Percentiles rank a stretch among this genome's conserved stretches.
Conservation (phyloP, 441 rosid species). For the Populus tomentosa region DNA sequence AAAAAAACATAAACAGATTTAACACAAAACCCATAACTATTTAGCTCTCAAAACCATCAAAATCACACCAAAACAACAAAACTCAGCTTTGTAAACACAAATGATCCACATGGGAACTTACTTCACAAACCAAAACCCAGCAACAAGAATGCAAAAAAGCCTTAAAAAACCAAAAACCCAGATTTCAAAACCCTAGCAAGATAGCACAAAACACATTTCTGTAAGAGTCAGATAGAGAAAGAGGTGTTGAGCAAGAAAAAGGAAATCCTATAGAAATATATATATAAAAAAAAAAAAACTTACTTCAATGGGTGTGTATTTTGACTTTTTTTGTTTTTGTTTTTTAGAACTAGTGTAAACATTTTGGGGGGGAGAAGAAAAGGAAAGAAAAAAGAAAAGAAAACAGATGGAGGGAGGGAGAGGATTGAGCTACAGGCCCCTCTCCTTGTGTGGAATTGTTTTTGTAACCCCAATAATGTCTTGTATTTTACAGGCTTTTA, state of each 20-base stretch:
- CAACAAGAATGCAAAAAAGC: not conserved
- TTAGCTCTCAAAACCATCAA: not conserved
- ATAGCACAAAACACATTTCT: not conserved
- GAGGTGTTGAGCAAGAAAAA: not conserved
- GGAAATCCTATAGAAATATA: not conserved
- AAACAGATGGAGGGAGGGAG: not conserved
- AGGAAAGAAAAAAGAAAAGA: not conserved
- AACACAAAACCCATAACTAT: not conserved
- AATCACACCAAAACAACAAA: not conserved
- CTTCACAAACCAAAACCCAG: not conserved
- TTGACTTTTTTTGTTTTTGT: not conserved
- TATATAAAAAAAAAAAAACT: too few species aligned
- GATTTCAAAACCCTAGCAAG: constrained; percentile 6
- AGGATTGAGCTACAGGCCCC: not conserved
- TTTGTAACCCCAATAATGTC: not conserved
- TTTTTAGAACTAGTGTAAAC: not conserved
- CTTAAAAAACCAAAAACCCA: not conserved
- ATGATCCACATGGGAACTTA: not conserved
- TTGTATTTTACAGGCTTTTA: not conserved
- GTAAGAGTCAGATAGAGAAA: not conserved
- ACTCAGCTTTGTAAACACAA: not conserved
- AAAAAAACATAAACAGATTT: not conserved
- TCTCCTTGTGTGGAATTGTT: constrained; percentile 1
- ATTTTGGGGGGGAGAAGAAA: not conserved
- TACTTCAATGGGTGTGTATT: not conserved